Percentiles rank a stretch among this genome's conserved stretches.
Evolutionary conservation across 768 basidiomycete genomes (phyloP).

Genomic region (Pulveroboletus ravenelii): DNA sequence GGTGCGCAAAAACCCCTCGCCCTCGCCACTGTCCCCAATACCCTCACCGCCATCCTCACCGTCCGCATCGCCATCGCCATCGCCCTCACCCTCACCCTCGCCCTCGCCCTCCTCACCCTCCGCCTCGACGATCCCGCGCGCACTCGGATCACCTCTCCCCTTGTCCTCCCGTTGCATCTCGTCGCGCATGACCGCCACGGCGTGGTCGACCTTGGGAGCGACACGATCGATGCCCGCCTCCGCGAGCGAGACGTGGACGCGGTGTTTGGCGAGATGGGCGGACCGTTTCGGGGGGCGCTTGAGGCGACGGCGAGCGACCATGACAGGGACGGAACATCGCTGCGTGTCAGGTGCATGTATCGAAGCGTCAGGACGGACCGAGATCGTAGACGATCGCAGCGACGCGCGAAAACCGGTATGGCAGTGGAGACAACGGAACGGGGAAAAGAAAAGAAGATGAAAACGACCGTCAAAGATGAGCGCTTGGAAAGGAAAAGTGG

Average conservation of each 20-base stretch:
- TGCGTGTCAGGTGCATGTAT: slow-evolving; percentile 29
- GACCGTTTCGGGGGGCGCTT: slow-evolving; percentile 80
- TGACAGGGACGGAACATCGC: slow-evolving; percentile 93
- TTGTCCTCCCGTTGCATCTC: slow-evolving; percentile 70
- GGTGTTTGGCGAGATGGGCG: slow-evolving; percentile 77
- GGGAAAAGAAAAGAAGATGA: neutral
- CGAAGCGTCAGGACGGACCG: neutral
- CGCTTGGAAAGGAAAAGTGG: neutral
- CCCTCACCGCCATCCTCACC: slow-evolving; percentile 1
- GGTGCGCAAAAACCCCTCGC: slow-evolving; percentile 28
- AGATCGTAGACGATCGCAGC: neutral
- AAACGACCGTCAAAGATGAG: neutral
- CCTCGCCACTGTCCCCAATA: slow-evolving; percentile 28
- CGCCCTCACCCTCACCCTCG: slow-evolving; percentile 16
- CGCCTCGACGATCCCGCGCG: slow-evolving; percentile 18
- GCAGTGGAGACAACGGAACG: neutral
- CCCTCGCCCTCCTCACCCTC: slow-evolving; percentile 27
- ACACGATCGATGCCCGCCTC: slow-evolving; percentile 84
- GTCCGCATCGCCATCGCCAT: slow-evolving; percentile 18
- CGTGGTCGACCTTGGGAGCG: slow-evolving; percentile 78
- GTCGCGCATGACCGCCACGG: slow-evolving; percentile 76
- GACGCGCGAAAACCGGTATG: neutral
- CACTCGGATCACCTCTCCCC: slow-evolving; percentile 14
- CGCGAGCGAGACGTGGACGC: slow-evolving; percentile 79
- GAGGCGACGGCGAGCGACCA: slow-evolving; percentile 91